Evolutionary conservation across 139 green algal genomes (phyloP), one percentile per base, ranked within the genome.

Genomic region (Dunaliella sp.): DNA sequence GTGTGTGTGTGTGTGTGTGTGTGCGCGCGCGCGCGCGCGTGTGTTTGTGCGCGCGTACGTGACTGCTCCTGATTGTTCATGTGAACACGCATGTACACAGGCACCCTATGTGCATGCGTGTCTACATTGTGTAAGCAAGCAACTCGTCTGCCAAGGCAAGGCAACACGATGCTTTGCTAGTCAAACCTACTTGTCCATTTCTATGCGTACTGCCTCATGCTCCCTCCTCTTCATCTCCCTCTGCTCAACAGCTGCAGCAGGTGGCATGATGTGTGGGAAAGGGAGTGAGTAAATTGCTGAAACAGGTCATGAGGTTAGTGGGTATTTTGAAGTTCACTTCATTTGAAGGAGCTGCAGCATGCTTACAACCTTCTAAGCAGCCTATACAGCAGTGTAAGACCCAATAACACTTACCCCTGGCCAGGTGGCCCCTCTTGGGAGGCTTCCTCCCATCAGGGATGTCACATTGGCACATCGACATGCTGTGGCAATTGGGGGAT

Each of bases 111-210:
- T n/a, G n/a, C n/a, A n/a, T n/a, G n/a, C n/a, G n/a, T n/a, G n/a
- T n/a, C n/a, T n/a, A n/a, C n/a, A n/a, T n/a, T n/a, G n/a, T n/a
- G n/a, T n/a, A n/a, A n/a, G n/a, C n/a, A n/a, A n/a, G n/a, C n/a
- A n/a, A n/a, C n/a, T n/a, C n/a, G n/a, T n/a, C n/a, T n/a, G n/a
- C n/a, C n/a, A n/a, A n/a, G n/a, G n/a, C n/a, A n/a, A n/a, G n/a
- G n/a, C n/a, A n/a, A n/a, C n/a, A n/a, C n/a, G n/a, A n/a, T n/a
- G n/a, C n/a, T n/a, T n/a, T n/a, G n/a, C 28, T 48, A n/a, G 77
- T 80, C 57, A 80, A 28, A 85, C 88, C 74, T 72, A 93, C 91
- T 88, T 90, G 24, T 89, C 76, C 7, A 94, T 87, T 82, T 94
- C 88, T 2, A 22, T 36, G 25, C 85, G 75, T 0, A 88, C 77